phyloP scores from a whole-genome alignment of 2,329 filamentous ascomycete genomes.

The Cryphonectria nitschkei region DNA sequence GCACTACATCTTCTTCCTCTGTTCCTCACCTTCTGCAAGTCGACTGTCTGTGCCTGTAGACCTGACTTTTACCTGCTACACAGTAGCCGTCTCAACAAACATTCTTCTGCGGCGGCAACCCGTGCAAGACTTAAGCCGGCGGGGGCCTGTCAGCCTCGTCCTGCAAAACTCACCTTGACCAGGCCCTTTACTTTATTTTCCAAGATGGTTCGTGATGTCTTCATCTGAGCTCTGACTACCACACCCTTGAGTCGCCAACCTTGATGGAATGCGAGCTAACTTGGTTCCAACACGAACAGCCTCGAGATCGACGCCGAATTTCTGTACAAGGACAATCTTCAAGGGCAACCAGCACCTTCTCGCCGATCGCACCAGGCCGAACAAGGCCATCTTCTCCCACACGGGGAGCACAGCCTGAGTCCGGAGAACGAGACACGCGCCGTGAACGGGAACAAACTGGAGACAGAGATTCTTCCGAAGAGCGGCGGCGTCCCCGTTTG shows the following conservation, averaged over 20 bases:
- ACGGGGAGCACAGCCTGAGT: slow-evolving; percentile 4
- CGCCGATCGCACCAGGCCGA: not conserved
- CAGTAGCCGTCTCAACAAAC: not conserved
- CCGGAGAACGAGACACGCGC: slow-evolving; percentile 1
- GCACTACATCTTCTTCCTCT: not conserved
- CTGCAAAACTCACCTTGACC: not conserved
- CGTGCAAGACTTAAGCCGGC: not conserved
- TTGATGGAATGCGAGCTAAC: not conserved
- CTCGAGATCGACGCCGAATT: slow-evolving; percentile 14
- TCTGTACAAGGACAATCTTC: not conserved
- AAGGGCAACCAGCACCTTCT: not conserved
- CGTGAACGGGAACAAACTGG: not conserved
- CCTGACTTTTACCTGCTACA: not conserved
- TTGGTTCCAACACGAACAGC: not conserved
- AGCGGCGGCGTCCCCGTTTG: not conserved
- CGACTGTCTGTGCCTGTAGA: not conserved
- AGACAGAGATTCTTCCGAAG: slow-evolving; percentile 7
- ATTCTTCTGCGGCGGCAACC: not conserved
- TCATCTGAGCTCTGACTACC: slow-evolving; percentile 6
- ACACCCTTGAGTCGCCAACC: not conserved
- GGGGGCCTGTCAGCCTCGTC: not conserved
- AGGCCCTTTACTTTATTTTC: not conserved
- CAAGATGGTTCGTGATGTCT: slow-evolving; percentile 18
- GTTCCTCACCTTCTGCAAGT: not conserved
- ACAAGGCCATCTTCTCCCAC: not conserved